Base-by-base conservation (phyloP, 1,284 basidiomycete genomes). In the Trametes sp. region DNA sequence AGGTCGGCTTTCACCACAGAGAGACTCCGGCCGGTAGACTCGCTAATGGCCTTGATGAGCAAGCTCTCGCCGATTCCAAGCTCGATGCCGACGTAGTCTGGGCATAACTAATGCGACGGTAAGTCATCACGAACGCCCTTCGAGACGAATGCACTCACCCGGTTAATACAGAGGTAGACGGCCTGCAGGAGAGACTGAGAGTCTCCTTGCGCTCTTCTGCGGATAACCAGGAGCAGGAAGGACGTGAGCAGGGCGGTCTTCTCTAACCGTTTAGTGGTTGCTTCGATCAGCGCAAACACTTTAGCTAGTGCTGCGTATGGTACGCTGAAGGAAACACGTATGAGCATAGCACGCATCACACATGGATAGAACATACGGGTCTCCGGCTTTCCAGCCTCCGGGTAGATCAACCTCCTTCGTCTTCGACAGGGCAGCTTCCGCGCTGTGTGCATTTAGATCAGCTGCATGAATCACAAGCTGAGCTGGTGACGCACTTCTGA, bases 81-180 rank as follows among this genome's bases (percentile, higher is more conserved):
- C 75, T 99, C 98, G 49, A 98, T 84, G 4, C 98, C 97, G 68
- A 95, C 83, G 76, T 99, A 99, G 77, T 99, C 98, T 11, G 98
- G 97, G 70, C 95, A 92, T 50, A 99, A 77, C 92, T 98, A 73
- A 55, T 66, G 51, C 8, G 33, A n/a, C 5, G 24, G 57, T 14
- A 67, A 38, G 61, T 9, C 16, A 9, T 6, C 29, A 2, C 8
- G 33, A 8, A n/a, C 6, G 3, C 6, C n/a, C 21, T 19, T 26
- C 33, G 14, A 16, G 13, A 50, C 4, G 33, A 24, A 14, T 45
- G 44, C 1, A 78, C 87, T 53, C 74, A 97, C 95, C 64, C 96
- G 82, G 74, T 99, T 99, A 76, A 99, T 98, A 74, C 97, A 99
- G 2, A 99, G 85, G 73, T 99, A 99, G 2, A 99, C 92, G 0